These are phyloP conservation scores for Mallotus japonicus DNA, from an alignment of 441 rosid genomes.

Conservation along the genomic window DNA sequence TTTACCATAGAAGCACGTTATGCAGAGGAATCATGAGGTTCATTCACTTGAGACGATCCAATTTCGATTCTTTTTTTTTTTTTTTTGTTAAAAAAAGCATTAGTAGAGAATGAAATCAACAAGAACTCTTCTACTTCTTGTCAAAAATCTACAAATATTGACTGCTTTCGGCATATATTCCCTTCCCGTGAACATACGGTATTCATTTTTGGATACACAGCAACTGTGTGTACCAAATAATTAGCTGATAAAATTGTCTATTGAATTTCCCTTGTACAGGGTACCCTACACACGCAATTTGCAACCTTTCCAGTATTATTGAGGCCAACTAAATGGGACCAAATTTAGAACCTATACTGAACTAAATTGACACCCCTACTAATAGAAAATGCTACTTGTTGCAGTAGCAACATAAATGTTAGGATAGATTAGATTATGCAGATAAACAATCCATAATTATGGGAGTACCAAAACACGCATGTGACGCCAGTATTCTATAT, in stretches of 20 bases:
- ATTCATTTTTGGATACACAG: neutral
- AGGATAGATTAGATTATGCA: neutral
- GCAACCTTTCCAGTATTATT: neutral
- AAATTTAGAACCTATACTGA: neutral
- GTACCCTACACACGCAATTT: too few relatives aligned
- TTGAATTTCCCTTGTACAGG: neutral
- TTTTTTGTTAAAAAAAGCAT: too few relatives aligned
- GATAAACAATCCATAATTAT: neutral
- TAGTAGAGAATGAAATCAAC: neutral
- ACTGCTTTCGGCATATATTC: neutral
- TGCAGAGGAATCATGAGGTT: slow-evolving; percentile 7
- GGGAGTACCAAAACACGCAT: too few relatives aligned
- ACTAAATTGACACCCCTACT: neutral
- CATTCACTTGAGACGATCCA: neutral
- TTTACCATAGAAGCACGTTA: neutral
- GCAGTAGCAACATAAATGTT: neutral
- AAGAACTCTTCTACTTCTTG: neutral
- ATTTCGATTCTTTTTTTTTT: neutral
- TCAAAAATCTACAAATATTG: neutral
- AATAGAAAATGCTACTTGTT: neutral
- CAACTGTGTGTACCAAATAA: neutral
- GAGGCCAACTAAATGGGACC: neutral
- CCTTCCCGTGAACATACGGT: neutral
- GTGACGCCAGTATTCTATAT: too few relatives aligned
- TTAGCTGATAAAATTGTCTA: neutral